Evolutionary conservation across 495 filamentous ascomycete genomes (phyloP), one percentile per base, ranked within the genome.

Genomic region (Aspergillus bridgeri): DNA sequence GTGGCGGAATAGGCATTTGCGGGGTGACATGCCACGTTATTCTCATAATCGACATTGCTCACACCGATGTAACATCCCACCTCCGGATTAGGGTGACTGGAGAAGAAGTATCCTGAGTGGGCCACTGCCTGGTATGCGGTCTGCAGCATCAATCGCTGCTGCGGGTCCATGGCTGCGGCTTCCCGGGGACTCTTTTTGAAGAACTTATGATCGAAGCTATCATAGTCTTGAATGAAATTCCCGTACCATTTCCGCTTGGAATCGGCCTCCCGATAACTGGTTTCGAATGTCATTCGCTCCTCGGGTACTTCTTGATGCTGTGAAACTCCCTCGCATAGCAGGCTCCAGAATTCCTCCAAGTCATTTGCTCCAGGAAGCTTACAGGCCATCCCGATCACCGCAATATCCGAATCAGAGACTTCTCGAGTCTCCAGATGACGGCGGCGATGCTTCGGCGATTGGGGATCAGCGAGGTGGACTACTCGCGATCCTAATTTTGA

Each of bases 171-270:
- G n/a, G n/a, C n/a, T n/a, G n/a, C n/a, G n/a, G n/a, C n/a, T 60
- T 86, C 83, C 3, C 77, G 67, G 0, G 74, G 65, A 17, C 63
- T 73, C 42, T 67, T 74, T 50, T 70, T 74, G 72, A 83, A 86
- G 68, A 85, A 84, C 6, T 67, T 59, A 46, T 80, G 74, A 54
- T 86, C 83, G 38, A 81, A 83, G 13, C 65, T 65, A 51, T 80
- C 78, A 11, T 57, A 54, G 29, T 77, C 71, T 9, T 61, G 50
- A 8, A 83, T 50, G 42, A 82, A 81, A 50, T 81, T 80, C 0
- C 73, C 81, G 22, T 64, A 79, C 69, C 68, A 81, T 9, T 73
- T 73, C 1, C 71, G 54, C 1, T 66, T 67, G 0, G 65, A 54
- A 19, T 74, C 69, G 0, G 72, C 67, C 2, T 74, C 68, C 53